A percentile compares a stretch with the other conserved stretches of the same genome.
phyloP scores from a whole-genome alignment of 2,329 filamentous ascomycete genomes.

The Didymosphaeria variabile region DNA sequence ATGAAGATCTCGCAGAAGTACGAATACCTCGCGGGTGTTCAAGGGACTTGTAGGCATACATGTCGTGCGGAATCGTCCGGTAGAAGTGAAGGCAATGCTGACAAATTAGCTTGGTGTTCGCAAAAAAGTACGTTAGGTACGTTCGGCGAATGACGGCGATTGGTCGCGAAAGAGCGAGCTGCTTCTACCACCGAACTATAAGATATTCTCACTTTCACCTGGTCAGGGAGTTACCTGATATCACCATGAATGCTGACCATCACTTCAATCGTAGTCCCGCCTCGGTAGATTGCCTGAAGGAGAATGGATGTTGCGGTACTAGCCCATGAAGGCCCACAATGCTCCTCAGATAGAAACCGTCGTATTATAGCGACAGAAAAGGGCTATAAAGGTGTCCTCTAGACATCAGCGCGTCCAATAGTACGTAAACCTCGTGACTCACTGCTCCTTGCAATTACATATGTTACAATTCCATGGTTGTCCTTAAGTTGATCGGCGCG shows the following conservation, averaged over 20 bases:
- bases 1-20: slow-evolving; percentile 24
- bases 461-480: not conserved
- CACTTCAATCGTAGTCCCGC: not conserved
- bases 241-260: no score
- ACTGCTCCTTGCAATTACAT: not conserved
- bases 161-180: slow-evolving; percentile 5
- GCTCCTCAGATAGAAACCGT: not conserved
- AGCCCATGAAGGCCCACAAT: not conserved
- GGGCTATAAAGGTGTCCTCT: not conserved
- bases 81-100: slow-evolving; percentile 6
- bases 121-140: no score
- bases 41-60: not conserved
- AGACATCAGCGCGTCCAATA: not conserved
- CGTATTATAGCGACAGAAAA: not conserved
- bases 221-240: not conserved
- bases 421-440: not conserved
- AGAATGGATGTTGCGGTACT: not conserved
- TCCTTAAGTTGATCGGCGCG: not conserved
- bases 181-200: not conserved
- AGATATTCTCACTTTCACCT: not conserved
- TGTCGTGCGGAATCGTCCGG: slow-evolving; percentile 14
- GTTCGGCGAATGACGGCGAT: slow-evolving; percentile 5
- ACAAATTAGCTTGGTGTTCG: slow-evolving; percentile 10
- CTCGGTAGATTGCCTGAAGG: not conserved
- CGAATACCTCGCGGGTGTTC: not conserved